Percentiles rank a stretch among this genome's conserved stretches.
These are phyloP conservation scores for Penicillium occitanis DNA, from an alignment of 2,329 filamentous ascomycete species.

Conservation along the genomic window DNA sequence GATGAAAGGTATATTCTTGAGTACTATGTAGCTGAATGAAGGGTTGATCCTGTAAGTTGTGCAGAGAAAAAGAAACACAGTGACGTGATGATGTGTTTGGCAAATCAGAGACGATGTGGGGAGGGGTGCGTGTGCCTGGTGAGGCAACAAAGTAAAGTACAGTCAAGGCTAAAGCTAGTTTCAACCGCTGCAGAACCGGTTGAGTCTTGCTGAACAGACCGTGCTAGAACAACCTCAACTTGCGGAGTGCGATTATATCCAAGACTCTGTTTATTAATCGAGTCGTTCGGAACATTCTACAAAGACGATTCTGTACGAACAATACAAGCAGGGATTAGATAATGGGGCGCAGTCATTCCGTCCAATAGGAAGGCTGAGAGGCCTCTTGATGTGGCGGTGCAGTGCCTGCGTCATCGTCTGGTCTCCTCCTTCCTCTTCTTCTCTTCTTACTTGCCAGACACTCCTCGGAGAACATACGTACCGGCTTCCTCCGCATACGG, in stretches of 20 bases:
- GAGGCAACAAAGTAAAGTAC: neutral
- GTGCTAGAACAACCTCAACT: neutral
- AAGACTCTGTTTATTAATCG: neutral
- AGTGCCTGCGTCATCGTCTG: neutral
- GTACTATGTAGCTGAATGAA: neutral
- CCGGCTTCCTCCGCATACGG: neutral
- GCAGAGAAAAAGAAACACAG: neutral
- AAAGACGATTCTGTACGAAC: neutral
- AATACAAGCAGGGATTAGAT: neutral
- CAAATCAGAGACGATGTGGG: slow-evolving; percentile 10
- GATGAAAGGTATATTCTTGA: neutral
- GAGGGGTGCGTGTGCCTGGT: slow-evolving; percentile 6
- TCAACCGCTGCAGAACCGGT: neutral
- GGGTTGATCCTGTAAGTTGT: neutral
- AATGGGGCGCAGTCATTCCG: neutral
- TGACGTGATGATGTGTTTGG: slow-evolving; percentile 9
- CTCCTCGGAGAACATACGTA: no score
- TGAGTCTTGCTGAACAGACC: neutral
- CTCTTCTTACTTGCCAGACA: neutral
- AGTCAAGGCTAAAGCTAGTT: neutral
- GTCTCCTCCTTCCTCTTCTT: neutral
- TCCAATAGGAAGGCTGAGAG: neutral
- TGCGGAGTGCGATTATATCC: neutral
- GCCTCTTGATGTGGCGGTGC: slow-evolving; percentile 1
- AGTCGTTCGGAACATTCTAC: neutral